phyloP scores from a whole-genome alignment of 2,329 filamentous ascomycete genomes.

The Fusarium hostae region DNA sequence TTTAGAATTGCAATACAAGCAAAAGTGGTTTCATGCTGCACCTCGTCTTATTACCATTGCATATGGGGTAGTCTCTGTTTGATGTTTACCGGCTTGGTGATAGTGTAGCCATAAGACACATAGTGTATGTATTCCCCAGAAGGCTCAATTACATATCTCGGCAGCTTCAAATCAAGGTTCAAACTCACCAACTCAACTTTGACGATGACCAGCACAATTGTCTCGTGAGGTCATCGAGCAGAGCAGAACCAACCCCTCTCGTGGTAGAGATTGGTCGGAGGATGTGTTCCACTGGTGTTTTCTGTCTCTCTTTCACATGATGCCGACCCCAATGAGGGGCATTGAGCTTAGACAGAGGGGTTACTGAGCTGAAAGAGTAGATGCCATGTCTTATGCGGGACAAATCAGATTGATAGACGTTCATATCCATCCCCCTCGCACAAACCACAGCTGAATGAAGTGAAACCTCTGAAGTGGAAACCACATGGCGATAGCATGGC shows the following conservation, averaged over 20 bases:
- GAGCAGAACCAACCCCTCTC: neutral
- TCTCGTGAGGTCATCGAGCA: neutral
- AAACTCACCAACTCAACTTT: neutral
- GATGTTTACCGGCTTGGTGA: neutral
- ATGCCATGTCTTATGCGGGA: slow-evolving; percentile 3
- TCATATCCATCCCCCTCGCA: neutral
- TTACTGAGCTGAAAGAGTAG: neutral
- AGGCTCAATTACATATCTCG: neutral
- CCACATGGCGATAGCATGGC: slow-evolving; percentile 18
- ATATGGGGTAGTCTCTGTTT: neutral
- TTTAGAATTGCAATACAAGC: neutral
- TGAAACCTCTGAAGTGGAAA: neutral
- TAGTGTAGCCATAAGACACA: neutral
- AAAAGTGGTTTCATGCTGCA: neutral
- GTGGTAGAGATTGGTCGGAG: neutral
- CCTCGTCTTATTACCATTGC: neutral
- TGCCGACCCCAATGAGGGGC: neutral
- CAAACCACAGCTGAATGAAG: neutral
- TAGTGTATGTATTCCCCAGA: neutral
- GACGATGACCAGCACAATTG: neutral
- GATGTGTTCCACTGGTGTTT: neutral
- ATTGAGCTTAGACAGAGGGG: slow-evolving; percentile 8
- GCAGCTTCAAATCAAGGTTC: neutral
- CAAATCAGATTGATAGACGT: neutral
- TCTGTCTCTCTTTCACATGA: neutral